Base-by-base conservation (phyloP, 2,329 filamentous ascomycete species). In the Phaeosphaeriaceae sp. region DNA sequence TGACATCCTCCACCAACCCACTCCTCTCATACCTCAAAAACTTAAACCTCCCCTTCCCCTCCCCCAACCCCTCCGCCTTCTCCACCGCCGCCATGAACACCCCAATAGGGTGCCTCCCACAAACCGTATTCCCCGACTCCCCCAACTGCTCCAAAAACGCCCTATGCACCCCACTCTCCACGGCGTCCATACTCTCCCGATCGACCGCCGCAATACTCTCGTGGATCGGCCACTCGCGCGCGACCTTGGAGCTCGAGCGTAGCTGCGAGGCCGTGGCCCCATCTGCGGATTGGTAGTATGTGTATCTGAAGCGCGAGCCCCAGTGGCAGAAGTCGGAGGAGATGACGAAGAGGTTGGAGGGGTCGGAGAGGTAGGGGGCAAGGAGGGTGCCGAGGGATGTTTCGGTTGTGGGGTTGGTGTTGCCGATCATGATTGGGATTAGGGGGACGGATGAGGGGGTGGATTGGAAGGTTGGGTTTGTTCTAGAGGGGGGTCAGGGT, bases 261-360 rank as follows among this genome's bases (percentile, higher is more conserved):
- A 73, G 58, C 7, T 63, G 56, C 2, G 45, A 57, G 4, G 59
- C 58, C 4, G 63, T 56, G 56, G 78, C 66, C 76, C 74, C 53
- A 67, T 72, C 60, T 18, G 78, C 65, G 51, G 83, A 76, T 26
- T 85, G 81, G 71, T 97, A 96, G 50, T 88, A 88, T 21, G 86
- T 90, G 73, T 97, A 99, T 46, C 82, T 79, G 73, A 97, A 99
- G 40, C 90, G 82, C 0, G 79, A 63, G 9, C 94, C 94, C 94
- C 94, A 99, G 74, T 99, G 94, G 58, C 93, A 97, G 72, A 99
- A 99, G 72, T 99, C 94, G 1, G 92, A 96, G 71, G 89, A 94
- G 56, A 97, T 83, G 52, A 99, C 83, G 69, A 97, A 97, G 1
- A 87, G 85, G 52, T 90, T 95, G 11, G 81, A 77, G 0, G 87